Evolutionary conservation across 2,329 filamentous ascomycete genomes (phyloP), one percentile per base, ranked within the genome.

Genomic region (Penicillium frequentans): DNA sequence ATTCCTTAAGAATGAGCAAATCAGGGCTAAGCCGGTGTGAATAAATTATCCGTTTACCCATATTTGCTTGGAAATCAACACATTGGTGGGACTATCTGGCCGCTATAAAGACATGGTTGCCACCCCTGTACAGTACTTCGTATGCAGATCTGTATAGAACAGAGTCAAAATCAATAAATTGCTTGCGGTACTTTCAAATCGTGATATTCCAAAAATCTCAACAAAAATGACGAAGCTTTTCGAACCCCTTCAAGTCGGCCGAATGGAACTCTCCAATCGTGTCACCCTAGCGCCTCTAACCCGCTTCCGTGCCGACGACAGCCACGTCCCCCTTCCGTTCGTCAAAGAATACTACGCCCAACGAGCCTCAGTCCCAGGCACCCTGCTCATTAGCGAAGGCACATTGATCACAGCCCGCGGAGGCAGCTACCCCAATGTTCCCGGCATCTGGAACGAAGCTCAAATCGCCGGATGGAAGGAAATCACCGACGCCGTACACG

Each of bases 401-500:
- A 83, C 82, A 8, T 78, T 79, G 73, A 83, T 76, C 69, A 81
- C 69, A 66, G 64, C 73, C 6, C 74, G 76, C 61, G 78, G 73
- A 39, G 79, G 80, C 46, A 78, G 81, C 43, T 81, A 78, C 62
- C 71, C 72, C 39, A 81, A 84, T 59, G 76, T 81, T 1, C 85
- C 87, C 0, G 85, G 84, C 26, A 84, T 87, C 64, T 87, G 78
- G 66, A 82, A 69, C 21, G 71, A 79, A 0, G 79, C 77, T n/a
- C 85, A 88, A 57, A 77, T 87, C 43, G 77, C 76, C 1, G 82
- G 76, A 0, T 90, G 87, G 87, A 84, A 81, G 59, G 73, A 79
- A 14, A 75, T 90, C 43, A 86, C 83, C 2, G 80, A 85, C 26
- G 83, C 82, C 1, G 85, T 90, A 0, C 88, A 90, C 68, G 77